Base-by-base conservation (phyloP, 2,329 filamentous ascomycete species). In the Cladophialophora carrionii region DNA sequence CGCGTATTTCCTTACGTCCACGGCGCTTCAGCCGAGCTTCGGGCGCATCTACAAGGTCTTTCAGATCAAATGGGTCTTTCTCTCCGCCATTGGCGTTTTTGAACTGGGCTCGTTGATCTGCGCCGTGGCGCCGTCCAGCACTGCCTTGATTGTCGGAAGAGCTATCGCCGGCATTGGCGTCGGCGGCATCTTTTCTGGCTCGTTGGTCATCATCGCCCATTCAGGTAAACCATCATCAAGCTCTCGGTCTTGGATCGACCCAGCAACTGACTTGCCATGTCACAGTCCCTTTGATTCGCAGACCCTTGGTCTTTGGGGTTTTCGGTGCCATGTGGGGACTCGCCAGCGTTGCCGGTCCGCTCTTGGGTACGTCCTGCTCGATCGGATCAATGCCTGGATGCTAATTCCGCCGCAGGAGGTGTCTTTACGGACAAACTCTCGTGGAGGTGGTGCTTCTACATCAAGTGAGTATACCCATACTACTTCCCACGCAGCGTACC, bases 301-400 rank as follows among this genome's bases (percentile, higher is more conserved):
- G 64, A 61, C 52, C 70, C 17, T 66, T 74, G 5, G 71, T 70
- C 12, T 72, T 74, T 37, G 74, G 73, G 0, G 72, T 85, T 41
- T 79, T 86, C 51, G 83, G 83, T 8, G 82, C 78, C 57, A 84
- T 85, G 77, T 87, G 81, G 75, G 85, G 84, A n/a, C 79, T 87
- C 53, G 83, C 83, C 1, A 76, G 76, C 8, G 74, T 79, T 43
- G 72, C 75, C 37, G 67, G 67, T 3, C 78, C 78, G 9, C 68
- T 79, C 41, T 70, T 81, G 51, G 79, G 79, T 51, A 51, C 7
- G 48, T 51, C 48, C 48, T 51, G 20, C 22, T 51, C n/a, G 12
- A 24, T 26, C 22, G 8, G 22, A 29, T 9, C 48, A 14, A 8
- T 12, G 3, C 20, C 17, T 9, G 2, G 48, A 51, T 24, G 48